Evolutionary conservation across 1,284 basidiomycete species (phyloP).

Genomic region (Fomitopsis schrenkii): DNA sequence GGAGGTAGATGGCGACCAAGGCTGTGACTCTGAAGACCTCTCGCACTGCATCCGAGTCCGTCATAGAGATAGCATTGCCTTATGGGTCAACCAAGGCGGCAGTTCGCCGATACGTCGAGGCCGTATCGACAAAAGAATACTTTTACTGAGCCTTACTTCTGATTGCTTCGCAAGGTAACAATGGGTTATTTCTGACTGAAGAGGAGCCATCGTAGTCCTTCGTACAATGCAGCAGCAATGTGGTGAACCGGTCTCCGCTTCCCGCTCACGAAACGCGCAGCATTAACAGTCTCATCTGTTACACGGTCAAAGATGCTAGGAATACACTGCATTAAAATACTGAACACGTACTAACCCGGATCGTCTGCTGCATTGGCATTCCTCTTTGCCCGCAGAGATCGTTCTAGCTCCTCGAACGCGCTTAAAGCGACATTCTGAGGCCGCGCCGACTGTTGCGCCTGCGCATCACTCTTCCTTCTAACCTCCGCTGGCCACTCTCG

Average conservation of each 20-base stretch:
- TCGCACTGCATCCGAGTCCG: too few relatives aligned
- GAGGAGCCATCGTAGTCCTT: slow-evolving; percentile 26
- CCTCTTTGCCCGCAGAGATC: slow-evolving; percentile 43
- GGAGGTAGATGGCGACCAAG: too few relatives aligned
- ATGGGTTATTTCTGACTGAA: slow-evolving; percentile 25
- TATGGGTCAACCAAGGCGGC: too few relatives aligned
- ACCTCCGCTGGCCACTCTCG: slow-evolving; percentile 62
- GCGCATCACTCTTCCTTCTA: slow-evolving; percentile 10
- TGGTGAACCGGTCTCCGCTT: not conserved
- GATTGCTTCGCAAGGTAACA: too few relatives aligned
- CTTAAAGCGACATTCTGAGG: slow-evolving; percentile 37
- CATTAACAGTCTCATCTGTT: slow-evolving; percentile 2
- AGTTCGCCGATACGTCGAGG: too few relatives aligned
- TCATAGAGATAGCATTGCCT: too few relatives aligned
- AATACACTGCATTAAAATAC: not conserved
- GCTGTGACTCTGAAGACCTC: too few relatives aligned
- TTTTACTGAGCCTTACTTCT: too few relatives aligned
- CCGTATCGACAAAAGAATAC: too few relatives aligned
- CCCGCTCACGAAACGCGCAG: not conserved
- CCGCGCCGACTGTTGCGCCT: slow-evolving; percentile 7
- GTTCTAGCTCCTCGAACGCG: slow-evolving; percentile 69
- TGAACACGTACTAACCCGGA: slow-evolving; percentile 12
- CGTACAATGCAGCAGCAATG: slow-evolving; percentile 17
- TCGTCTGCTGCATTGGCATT: slow-evolving; percentile 22
- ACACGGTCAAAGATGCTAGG: slow-evolving; percentile 1